phyloP scores from a whole-genome alignment of 306 rosid genomes.

The Chamaecrista fasciculata region DNA sequence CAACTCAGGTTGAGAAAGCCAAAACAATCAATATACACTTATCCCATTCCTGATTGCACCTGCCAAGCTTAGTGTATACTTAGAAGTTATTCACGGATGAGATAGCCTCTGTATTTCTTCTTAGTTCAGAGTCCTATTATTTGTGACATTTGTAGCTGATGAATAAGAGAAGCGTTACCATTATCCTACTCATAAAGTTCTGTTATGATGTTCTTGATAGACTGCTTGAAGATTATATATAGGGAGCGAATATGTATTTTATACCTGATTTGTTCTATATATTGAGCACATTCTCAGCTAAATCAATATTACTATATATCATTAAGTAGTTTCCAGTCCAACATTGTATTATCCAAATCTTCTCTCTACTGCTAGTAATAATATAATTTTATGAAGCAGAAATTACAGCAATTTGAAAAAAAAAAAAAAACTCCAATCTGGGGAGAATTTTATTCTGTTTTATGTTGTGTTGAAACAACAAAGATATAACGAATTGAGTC shows the following conservation, averaged over 20 bases:
- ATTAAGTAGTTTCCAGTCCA: background rate
- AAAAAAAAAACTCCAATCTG: background rate
- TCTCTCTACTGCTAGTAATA: background rate
- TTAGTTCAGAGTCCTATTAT: slow-evolving; percentile 39
- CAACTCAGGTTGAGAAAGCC: slow-evolving; percentile 79
- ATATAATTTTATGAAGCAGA: background rate
- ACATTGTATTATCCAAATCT: background rate
- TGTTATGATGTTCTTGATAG: slow-evolving; percentile 40
- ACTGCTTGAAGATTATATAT: slow-evolving; percentile 40
- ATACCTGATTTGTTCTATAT: background rate
- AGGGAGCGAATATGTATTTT: slow-evolving; percentile 37
- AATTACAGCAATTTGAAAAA: background rate
- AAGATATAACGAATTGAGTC: slow-evolving; percentile 14
- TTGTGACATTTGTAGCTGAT: slow-evolving; percentile 37
- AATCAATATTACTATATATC: slow-evolving; percentile 33
- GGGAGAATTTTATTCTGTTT: slow-evolving; percentile 1
- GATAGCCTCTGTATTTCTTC: slow-evolving; percentile 26
- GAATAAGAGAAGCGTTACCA: slow-evolving; percentile 44
- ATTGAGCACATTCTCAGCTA: slow-evolving; percentile 36
- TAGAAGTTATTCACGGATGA: slow-evolving; percentile 27
- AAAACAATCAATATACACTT: slow-evolving; percentile 90
- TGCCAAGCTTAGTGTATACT: slow-evolving; percentile 57
- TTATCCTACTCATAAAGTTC: slow-evolving; percentile 29
- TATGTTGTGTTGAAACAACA: slow-evolving; percentile 14
- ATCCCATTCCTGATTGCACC: slow-evolving; percentile 96